These are phyloP conservation scores for Trapa incisa DNA, from an alignment of 345 rosid species.

Conservation along the genomic window DNA sequence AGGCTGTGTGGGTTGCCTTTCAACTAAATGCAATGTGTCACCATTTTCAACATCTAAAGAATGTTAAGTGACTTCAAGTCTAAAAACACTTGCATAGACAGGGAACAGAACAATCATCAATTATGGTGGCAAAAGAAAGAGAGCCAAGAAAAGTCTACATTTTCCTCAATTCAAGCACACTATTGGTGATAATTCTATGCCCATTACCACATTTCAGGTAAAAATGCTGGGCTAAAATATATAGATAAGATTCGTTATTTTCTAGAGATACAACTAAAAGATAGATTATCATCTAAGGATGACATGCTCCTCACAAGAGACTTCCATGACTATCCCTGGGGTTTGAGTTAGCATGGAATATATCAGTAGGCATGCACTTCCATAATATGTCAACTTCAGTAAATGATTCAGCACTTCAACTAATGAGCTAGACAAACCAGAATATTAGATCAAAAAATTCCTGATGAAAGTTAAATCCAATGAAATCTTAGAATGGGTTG, in stretches of 20 bases:
- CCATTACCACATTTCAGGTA: neutral
- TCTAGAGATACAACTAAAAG: neutral
- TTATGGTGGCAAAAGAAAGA: too few relatives aligned
- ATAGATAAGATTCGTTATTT: neutral
- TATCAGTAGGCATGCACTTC: neutral
- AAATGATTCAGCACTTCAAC: neutral
- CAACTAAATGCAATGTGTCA: conserved; percentile 79
- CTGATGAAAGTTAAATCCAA: neutral
- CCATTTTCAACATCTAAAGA: conserved; percentile 82
- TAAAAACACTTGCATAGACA: neutral
- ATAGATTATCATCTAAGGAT: neutral
- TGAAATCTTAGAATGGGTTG: neutral
- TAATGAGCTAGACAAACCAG: neutral
- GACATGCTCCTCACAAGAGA: neutral
- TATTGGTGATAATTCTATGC: neutral
- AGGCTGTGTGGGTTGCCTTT: conserved; percentile 62
- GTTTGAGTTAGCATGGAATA: neutral
- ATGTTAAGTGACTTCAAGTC: conserved; percentile 25
- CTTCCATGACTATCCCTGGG: neutral
- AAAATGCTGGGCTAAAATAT: neutral
- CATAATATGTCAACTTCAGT: neutral
- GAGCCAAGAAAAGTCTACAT: too few relatives aligned
- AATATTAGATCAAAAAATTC: neutral
- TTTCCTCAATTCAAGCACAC: too few relatives aligned
- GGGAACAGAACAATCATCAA: neutral